Evolutionary conservation across 345 rosid genomes (phyloP).

Genomic region (Pelargonium nanum): DNA sequence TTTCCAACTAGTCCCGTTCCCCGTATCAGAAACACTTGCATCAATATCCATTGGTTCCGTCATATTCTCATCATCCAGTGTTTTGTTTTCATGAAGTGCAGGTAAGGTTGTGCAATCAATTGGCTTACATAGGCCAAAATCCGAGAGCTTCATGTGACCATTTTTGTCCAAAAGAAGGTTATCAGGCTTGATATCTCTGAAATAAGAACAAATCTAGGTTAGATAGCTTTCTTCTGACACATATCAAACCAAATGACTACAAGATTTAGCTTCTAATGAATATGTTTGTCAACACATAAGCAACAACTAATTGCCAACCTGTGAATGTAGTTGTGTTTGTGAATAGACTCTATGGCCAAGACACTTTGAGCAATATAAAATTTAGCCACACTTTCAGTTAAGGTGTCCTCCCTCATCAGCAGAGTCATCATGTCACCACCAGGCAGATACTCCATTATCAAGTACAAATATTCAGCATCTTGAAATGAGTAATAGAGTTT

Average conservation of each 20-base stretch:
- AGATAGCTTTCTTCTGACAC: no score
- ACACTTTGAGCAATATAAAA: slow-evolving; percentile 95
- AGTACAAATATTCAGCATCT: slow-evolving; percentile 78
- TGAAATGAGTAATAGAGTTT: slow-evolving; percentile 95
- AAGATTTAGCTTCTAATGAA: slow-evolving; percentile 6
- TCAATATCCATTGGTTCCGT: slow-evolving; percentile 86
- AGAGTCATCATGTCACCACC: slow-evolving; percentile 98
- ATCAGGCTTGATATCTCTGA: slow-evolving; percentile 92
- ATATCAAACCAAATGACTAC: slow-evolving; percentile 11
- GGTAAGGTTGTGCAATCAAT: slow-evolving; percentile 75
- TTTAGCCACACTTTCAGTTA: slow-evolving; percentile 69
- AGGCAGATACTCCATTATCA: slow-evolving; percentile 96
- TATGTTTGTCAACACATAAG: slow-evolving; percentile 3
- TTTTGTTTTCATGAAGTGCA: slow-evolving; percentile 67
- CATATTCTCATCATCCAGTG: slow-evolving; percentile 51
- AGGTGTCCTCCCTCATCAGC: slow-evolving; percentile 85
- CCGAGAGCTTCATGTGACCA: slow-evolving; percentile 97
- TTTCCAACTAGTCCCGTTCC: slow-evolving; percentile 69
- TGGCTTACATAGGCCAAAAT: slow-evolving; percentile 97
- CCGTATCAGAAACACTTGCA: slow-evolving; percentile 62
- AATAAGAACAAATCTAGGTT: slow-evolving; percentile 11
- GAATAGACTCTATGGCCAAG: slow-evolving; percentile 91
- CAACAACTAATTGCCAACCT: slow-evolving; percentile 41
- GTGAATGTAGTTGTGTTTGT: slow-evolving; percentile 83
- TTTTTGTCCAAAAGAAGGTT: slow-evolving; percentile 88